Evolutionary conservation across 768 basidiomycete genomes (phyloP).

Genomic region (Lentinula aciculospora): DNA sequence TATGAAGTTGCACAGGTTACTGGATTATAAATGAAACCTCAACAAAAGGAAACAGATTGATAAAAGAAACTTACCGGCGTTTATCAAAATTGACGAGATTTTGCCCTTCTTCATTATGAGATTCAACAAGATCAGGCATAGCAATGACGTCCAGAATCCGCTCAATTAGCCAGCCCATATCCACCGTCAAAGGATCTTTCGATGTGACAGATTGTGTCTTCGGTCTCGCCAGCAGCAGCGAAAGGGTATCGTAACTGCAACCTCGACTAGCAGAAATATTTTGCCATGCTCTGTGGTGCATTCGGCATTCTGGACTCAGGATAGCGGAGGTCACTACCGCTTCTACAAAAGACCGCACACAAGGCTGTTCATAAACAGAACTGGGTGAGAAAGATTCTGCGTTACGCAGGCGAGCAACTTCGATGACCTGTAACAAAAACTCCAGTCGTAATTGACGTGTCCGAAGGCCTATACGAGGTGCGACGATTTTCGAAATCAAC

Average conservation of each 20-base stretch:
- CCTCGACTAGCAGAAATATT: slow-evolving; percentile 61
- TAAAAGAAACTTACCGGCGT: slow-evolving; percentile 50
- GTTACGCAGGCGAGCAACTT: slow-evolving; percentile 63
- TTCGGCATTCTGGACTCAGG: slow-evolving; percentile 73
- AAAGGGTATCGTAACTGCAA: slow-evolving; percentile 55
- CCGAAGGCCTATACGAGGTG: slow-evolving; percentile 57
- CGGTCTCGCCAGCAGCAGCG: slow-evolving; percentile 49
- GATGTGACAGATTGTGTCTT: slow-evolving; percentile 36
- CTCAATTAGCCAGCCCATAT: slow-evolving; percentile 81
- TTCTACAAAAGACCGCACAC: slow-evolving; percentile 77
- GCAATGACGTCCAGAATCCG: slow-evolving; percentile 76
- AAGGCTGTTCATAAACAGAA: slow-evolving; percentile 49
- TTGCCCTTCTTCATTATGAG: slow-evolving; percentile 44
- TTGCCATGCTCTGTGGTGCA: slow-evolving; percentile 75
- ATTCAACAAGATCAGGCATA: slow-evolving; percentile 62
- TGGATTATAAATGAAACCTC: slow-evolving; percentile 20
- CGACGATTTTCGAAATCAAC: slow-evolving; percentile 65
- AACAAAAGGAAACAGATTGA: slow-evolving; percentile 6
- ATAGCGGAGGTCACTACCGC: slow-evolving; percentile 71
- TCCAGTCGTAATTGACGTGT: slow-evolving; percentile 71
- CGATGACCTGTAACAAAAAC: slow-evolving; percentile 62
- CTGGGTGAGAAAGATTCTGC: slow-evolving; percentile 32
- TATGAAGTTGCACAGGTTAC: slow-evolving; percentile 65
- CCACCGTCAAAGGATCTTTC: slow-evolving; percentile 55
- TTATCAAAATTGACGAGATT: slow-evolving; percentile 79